These are phyloP conservation scores for Penicillium pulvis DNA, from an alignment of 495 filamentous ascomycete species.

Conservation along the genomic window DNA sequence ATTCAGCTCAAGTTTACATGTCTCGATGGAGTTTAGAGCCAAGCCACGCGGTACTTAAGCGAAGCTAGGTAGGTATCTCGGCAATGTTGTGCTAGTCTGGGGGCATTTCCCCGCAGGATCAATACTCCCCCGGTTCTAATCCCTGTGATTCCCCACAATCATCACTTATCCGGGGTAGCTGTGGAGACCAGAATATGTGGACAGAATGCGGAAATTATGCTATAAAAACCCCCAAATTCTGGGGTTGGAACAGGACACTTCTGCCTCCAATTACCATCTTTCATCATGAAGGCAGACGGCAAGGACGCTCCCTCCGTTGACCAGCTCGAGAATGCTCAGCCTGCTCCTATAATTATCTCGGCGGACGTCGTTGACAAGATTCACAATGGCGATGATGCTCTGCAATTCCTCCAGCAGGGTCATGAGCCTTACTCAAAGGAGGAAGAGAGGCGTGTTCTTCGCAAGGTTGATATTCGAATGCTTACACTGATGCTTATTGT, in stretches of 20 bases:
- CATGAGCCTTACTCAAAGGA: slow-evolving; percentile 1
- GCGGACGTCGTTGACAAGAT: neutral
- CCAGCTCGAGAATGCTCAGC: slow-evolving; percentile 3
- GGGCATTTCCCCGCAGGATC: slow-evolving; percentile 1
- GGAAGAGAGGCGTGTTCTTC: neutral
- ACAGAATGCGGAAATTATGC: neutral
- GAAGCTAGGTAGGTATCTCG: neutral
- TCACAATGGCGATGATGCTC: slow-evolving; percentile 2
- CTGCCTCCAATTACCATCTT: neutral
- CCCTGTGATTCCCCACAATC: neutral
- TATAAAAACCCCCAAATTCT: neutral
- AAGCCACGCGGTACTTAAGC: slow-evolving; percentile 2
- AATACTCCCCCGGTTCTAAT: neutral
- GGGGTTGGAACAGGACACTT: neutral
- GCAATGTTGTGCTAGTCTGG: neutral
- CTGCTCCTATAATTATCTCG: neutral
- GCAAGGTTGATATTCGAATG: slow-evolving; percentile 2
- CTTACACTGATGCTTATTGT: slow-evolving; percentile 2
- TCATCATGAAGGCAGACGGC: neutral
- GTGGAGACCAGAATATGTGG: neutral
- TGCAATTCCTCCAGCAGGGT: neutral
- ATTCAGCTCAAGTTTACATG: neutral
- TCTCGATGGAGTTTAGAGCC: neutral
- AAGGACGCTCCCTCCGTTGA: neutral
- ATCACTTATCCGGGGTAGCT: slow-evolving; percentile 2